Evolutionary conservation across 2,329 filamentous ascomycete species (phyloP), one percentile per base, ranked within the genome.

Genomic region (Cryphonectria nitschkei): DNA sequence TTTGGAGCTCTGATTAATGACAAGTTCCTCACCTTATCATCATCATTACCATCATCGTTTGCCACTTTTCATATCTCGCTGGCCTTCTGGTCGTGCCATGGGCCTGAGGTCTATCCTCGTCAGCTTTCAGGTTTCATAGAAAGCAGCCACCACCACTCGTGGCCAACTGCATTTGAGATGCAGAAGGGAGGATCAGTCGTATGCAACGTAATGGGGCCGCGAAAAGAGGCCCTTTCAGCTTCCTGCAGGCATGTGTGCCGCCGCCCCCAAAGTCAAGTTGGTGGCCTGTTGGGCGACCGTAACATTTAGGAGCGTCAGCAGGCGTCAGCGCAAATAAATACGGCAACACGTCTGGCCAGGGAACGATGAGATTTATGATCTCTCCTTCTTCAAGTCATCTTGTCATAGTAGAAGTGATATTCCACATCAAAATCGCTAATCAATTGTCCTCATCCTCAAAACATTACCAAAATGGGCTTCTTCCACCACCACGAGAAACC

Each of bases 51-150:
- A 58, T 8, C 14, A 19, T 34, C 14, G 5, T 19, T 29, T 29
- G 54, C 26, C 54, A 19, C 16, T 8, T 13, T 19, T 16, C 14
- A 58, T 14, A 19, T 32, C 26, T 32, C 26, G 26, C 29, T 8
- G 5, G 54, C 14, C 26, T 16, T 8, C 26, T 13, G 52, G 52
- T 19, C 54, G 29, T 19, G 26, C 29, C 14, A 19, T 19, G 54
- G 54, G 54, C 54, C 54, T 34, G 54, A 1, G 54, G 13, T 16
- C 26, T 39, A 26, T 34, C 58, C 39, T 34, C 34, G 34, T 14
- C 65, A 34, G 58, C 58, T 61, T 22, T 39, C 14, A 61, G 39
- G 70, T 68, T 43, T 70, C 80, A 83, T 63, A 67, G 66, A 29
- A 80, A 74, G 75, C 46, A 46, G n/a, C 56, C 19, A 61, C 22